These are phyloP conservation scores for Sisymbrium irio DNA, from an alignment of 345 rosid species.

Conservation along the genomic window DNA sequence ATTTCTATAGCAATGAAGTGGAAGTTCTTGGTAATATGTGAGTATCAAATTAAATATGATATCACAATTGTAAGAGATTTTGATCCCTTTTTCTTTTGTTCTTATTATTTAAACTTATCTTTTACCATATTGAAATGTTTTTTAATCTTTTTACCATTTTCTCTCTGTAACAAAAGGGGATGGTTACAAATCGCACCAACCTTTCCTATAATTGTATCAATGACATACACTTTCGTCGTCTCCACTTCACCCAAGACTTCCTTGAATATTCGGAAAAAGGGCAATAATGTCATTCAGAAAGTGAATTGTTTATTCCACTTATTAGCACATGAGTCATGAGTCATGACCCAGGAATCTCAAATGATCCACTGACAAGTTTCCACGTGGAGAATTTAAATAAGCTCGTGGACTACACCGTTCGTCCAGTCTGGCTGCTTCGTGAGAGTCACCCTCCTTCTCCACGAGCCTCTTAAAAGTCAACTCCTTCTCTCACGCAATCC, in stretches of 20 bases:
- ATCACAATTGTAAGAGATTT: not conserved
- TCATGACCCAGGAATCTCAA: not conserved
- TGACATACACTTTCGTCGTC: slow-evolving; percentile 1
- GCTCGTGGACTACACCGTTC: slow-evolving; percentile 8
- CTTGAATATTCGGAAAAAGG: not conserved
- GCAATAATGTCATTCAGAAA: not conserved
- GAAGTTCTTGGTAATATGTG: not conserved
- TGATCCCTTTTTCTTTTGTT: no score
- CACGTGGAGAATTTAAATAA: not conserved
- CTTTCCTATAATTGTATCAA: not conserved
- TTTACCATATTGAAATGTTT: no score
- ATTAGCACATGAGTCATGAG: not conserved
- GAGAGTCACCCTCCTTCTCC: slow-evolving; percentile 11
- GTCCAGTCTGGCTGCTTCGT: slow-evolving; percentile 20
- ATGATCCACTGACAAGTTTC: not conserved
- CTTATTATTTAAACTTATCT: no score
- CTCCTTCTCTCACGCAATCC: not conserved
- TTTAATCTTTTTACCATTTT: not conserved
- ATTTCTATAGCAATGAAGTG: not conserved
- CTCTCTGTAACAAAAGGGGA: not conserved
- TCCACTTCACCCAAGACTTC: slow-evolving; percentile 17
- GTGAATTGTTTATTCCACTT: not conserved
- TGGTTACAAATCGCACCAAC: slow-evolving; percentile 1
- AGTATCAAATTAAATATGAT: no score
- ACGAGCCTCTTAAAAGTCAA: slow-evolving; percentile 24